phyloP scores from a whole-genome alignment of 306 rosid species.

The Cicer cuneatum region DNA sequence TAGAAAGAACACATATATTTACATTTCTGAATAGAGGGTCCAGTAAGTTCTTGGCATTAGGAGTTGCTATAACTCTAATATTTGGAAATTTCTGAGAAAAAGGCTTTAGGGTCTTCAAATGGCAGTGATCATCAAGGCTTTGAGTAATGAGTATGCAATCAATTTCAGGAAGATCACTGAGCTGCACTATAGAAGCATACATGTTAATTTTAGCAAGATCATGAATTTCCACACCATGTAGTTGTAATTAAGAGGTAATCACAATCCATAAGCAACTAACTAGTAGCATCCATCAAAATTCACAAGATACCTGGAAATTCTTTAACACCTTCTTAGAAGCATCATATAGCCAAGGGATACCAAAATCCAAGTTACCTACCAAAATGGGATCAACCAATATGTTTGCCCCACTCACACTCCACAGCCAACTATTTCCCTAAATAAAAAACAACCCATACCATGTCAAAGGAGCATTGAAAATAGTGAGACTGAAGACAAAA shows the following conservation, averaged over 20 bases:
- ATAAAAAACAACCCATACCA: slow-evolving; percentile 15
- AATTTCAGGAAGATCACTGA: slow-evolving; percentile 85
- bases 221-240: slow-evolving; percentile 19
- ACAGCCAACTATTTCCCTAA: slow-evolving; percentile 92
- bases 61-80: slow-evolving; percentile 75
- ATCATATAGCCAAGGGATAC: slow-evolving; percentile 93
- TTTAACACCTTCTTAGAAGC: slow-evolving; percentile 82
- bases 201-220: slow-evolving; percentile 43
- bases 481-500: slow-evolving; percentile 37
- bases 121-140: slow-evolving; percentile 98
- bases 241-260: slow-evolving; percentile 24
- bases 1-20: slow-evolving; percentile 39
- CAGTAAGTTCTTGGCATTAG: slow-evolving; percentile 74
- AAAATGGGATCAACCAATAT: slow-evolving; percentile 91
- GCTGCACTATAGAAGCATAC: slow-evolving; percentile 64
- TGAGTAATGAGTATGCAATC: slow-evolving; percentile 84
- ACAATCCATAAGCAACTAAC: not conserved
- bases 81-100: slow-evolving; percentile 72
- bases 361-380: slow-evolving; percentile 97
- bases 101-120: slow-evolving; percentile 83
- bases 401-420: slow-evolving; percentile 71
- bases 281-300: slow-evolving; percentile 28
- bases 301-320: slow-evolving; percentile 68
- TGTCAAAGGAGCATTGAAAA: slow-evolving; percentile 24
- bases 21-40: slow-evolving; percentile 90